These are phyloP conservation scores for Coniferiporia sulphurascens DNA, from an alignment of 1,284 basidiomycete genomes.

Conservation along the genomic window DNA sequence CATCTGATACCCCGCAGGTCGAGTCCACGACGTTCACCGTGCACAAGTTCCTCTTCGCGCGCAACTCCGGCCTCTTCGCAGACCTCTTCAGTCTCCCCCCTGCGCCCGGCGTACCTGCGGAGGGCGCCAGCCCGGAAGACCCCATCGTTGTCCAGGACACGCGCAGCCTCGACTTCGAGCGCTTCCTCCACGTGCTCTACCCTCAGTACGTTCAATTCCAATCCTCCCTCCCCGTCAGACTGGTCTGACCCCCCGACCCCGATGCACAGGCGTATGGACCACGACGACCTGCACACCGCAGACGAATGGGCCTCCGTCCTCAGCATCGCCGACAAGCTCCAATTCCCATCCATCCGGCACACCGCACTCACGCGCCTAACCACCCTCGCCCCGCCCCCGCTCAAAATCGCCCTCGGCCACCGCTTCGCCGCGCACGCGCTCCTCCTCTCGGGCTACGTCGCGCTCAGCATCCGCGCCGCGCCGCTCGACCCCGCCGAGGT, in stretches of 20 bases:
- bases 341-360: conserved; percentile 19
- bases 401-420: conserved; percentile 21
- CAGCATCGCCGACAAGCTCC: conserved; percentile 19
- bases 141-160: conserved; percentile 11
- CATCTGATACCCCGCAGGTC: conserved; percentile 11
- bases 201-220: conserved; percentile 9
- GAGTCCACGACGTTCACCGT: conserved; percentile 19
- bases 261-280: conserved; percentile 11
- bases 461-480: background rate
- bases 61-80: conserved; percentile 21
- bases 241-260: background rate
- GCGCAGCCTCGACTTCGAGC: conserved; percentile 10
- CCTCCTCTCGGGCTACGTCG: conserved; percentile 16
- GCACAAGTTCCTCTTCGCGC: conserved; percentile 21
- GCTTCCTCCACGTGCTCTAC: conserved; percentile 13
- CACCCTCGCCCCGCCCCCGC: conserved; percentile 16
- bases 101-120: conserved; percentile 1
- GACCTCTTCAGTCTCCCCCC: conserved; percentile 18
- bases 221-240: too few relatives aligned
- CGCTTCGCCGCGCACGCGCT: conserved; percentile 5
- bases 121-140: background rate
- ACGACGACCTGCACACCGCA: conserved; percentile 10
- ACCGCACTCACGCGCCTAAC: conserved; percentile 17
- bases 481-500: background rate
- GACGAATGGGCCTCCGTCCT: conserved; percentile 22